These are phyloP conservation scores for Mycena metata DNA, from an alignment of 768 basidiomycete genomes.

Conservation along the genomic window DNA sequence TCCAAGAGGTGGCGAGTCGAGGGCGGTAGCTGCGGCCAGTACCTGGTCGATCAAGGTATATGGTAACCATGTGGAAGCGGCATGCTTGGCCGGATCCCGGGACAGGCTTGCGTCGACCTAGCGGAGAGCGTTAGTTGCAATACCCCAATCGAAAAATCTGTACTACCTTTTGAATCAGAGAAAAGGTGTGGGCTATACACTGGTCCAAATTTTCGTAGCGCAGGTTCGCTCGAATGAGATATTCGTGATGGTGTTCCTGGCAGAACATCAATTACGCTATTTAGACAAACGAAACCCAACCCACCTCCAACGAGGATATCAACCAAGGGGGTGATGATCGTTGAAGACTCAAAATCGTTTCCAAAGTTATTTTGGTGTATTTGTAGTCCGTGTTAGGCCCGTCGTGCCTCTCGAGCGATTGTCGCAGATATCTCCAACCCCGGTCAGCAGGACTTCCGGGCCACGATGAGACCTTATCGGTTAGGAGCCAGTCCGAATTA, in stretches of 20 bases:
- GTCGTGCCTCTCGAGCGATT: conserved; percentile 85
- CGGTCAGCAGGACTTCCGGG: conserved; percentile 83
- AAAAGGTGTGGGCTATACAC: conserved; percentile 80
- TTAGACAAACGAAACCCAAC: conserved; percentile 14
- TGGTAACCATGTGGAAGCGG: conserved; percentile 82
- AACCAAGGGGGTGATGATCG: conserved; percentile 82
- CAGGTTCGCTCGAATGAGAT: conserved; percentile 83
- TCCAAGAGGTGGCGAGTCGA: conserved; percentile 62
- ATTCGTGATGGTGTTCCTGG: conserved; percentile 84
- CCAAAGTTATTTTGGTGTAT: conserved; percentile 83
- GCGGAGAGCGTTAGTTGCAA: conserved; percentile 28
- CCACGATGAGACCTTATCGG: conserved; percentile 86
- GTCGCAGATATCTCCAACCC: conserved; percentile 91
- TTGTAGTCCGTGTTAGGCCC: conserved; percentile 74
- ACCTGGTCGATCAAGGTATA: conserved; percentile 90
- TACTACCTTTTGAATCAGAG: conserved; percentile 81
- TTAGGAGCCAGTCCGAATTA: conserved; percentile 85
- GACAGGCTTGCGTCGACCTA: conserved; percentile 69
- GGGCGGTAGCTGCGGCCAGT: conserved; percentile 70
- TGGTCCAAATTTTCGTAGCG: conserved; percentile 84
- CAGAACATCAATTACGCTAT: conserved; percentile 10
- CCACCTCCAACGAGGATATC: conserved; percentile 78
- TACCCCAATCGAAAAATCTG: conserved; percentile 30
- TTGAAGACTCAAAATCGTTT: conserved; percentile 81
- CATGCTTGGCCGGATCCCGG: conserved; percentile 65